Percentiles rank a stretch among this genome's conserved stretches.
These are phyloP conservation scores for Kurtzmaniella natalensis DNA, from an alignment of 1,139 yeast genomes.

Conservation along the genomic window DNA sequence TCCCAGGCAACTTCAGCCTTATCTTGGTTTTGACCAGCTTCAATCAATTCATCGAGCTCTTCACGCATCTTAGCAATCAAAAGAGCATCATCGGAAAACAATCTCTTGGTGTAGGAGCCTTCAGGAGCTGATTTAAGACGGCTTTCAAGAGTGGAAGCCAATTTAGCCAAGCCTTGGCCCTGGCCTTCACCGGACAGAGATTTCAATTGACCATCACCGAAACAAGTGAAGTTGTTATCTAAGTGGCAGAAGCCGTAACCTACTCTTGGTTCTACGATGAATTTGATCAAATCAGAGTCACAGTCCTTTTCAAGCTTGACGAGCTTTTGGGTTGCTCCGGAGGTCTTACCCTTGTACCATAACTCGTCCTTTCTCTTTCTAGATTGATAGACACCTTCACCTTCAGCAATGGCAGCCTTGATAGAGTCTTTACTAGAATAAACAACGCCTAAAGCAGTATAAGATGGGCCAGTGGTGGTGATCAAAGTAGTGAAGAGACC, in stretches of 20 bases:
- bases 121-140: constrained; percentile 67
- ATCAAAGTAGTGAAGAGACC: constrained; percentile 84
- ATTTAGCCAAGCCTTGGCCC: constrained; percentile 55
- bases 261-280: constrained; percentile 69
- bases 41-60: constrained; percentile 94
- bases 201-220: constrained; percentile 41
- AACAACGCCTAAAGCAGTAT: constrained; percentile 76
- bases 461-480: constrained; percentile 52
- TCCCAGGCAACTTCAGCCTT: constrained; percentile 84
- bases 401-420: constrained; percentile 72
- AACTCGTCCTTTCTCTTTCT: constrained; percentile 75
- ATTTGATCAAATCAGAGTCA: constrained; percentile 86
- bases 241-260: constrained; percentile 93
- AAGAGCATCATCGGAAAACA: constrained; percentile 72
- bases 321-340: constrained; percentile 88
- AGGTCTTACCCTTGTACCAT: constrained; percentile 95
- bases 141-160: constrained; percentile 60
- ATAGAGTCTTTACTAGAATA: constrained; percentile 85
- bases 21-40: constrained; percentile 53
- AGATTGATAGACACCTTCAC: constrained; percentile 90
- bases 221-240: constrained; percentile 69
- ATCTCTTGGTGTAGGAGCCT: constrained; percentile 88
- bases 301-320: constrained; percentile 72
- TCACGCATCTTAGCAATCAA: constrained; percentile 86
- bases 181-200: constrained; percentile 34